Conservation (phyloP, 129 eudicot genomes). For the Artemisia annua region DNA sequence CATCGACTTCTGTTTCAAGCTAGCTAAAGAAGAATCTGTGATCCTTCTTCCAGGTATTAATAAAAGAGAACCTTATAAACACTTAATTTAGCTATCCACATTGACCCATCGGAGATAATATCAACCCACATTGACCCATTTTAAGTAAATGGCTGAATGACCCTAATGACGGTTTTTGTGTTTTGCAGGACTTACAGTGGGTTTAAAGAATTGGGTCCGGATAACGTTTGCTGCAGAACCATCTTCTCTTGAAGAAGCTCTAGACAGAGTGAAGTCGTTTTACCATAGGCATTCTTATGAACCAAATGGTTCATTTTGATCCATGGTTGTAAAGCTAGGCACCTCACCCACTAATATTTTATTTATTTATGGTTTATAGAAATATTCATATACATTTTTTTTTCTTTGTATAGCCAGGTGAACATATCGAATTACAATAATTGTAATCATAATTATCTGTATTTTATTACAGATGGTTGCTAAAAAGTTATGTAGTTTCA, state of each 20-base stretch:
- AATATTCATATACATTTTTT: neutral
- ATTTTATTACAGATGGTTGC: neutral
- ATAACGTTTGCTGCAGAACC: constrained; percentile 94
- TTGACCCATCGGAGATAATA: neutral
- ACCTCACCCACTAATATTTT: constrained; percentile 22
- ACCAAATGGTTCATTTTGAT: constrained; percentile 25
- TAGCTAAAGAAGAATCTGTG: constrained; percentile 89
- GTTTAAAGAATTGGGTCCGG: constrained; percentile 83
- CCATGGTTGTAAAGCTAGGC: constrained; percentile 16
- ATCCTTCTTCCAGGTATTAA: constrained; percentile 87
- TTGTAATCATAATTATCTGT: constrained; percentile 5
- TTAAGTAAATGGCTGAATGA: neutral
- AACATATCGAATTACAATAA: neutral
- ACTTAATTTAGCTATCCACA: neutral
- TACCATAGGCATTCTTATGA: constrained; percentile 56
- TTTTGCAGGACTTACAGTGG: constrained; percentile 72
- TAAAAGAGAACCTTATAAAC: neutral
- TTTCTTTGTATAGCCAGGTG: constrained; percentile 7
- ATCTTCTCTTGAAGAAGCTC: constrained; percentile 74
- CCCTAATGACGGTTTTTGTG: neutral
- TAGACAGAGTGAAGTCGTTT: constrained; percentile 61
- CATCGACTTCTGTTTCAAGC: constrained; percentile 85
- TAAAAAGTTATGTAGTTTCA: neutral
- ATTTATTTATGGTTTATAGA: constrained; percentile 9
- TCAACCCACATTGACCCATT: neutral